A percentile compares a stretch with the other conserved stretches of the same genome.
Conservation (phyloP, 345 rosid species). For the Ailanthus altissimus region DNA sequence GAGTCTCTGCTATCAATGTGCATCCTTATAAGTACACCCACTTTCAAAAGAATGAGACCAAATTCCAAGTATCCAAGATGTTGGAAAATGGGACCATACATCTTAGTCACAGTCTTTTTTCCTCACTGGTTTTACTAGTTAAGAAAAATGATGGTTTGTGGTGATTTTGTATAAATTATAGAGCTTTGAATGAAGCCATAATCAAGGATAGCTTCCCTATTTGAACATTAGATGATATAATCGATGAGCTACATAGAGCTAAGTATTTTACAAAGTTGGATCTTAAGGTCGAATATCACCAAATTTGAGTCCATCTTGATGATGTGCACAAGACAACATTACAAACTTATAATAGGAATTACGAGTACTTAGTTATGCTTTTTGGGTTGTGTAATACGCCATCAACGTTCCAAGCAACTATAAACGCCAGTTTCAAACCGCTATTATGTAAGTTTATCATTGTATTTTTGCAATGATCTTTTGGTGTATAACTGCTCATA, state of each 20-base stretch:
- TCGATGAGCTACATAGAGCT: background rate
- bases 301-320: too few relatives aligned
- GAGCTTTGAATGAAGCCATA: background rate
- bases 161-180: too few relatives aligned
- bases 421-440: background rate
- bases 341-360: too few relatives aligned
- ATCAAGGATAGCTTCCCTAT: background rate
- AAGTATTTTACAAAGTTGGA: background rate
- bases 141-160: background rate
- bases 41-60: too few relatives aligned
- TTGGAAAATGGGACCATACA: background rate
- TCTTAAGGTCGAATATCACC: too few relatives aligned
- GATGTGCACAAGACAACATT: too few relatives aligned
- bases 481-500: background rate
- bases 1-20: too few relatives aligned
- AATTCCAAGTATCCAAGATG: background rate
- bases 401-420: background rate
- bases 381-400: background rate
- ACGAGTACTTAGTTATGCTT: too few relatives aligned
- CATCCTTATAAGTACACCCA: too few relatives aligned
- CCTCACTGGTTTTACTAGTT: too few relatives aligned
- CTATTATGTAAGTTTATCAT: background rate
- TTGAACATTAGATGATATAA: too few relatives aligned
- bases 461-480: background rate
- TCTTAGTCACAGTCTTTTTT: background rate